phyloP scores from a whole-genome alignment of 345 rosid genomes.

The Pseudoturritis turrita region DNA sequence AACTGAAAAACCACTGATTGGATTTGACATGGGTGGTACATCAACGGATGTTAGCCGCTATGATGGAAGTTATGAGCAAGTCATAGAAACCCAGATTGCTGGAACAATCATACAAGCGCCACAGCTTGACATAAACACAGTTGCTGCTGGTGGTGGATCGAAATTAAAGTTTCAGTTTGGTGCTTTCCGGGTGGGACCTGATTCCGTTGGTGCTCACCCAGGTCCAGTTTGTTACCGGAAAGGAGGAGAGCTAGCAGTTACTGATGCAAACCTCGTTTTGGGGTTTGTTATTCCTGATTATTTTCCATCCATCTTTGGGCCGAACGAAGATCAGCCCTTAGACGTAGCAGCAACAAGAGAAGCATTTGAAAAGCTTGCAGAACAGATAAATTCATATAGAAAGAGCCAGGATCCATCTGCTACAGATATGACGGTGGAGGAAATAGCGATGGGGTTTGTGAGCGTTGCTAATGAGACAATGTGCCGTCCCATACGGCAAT shows the following conservation, averaged over 20 bases:
- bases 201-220: slow-evolving; percentile 97
- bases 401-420: slow-evolving; percentile 68
- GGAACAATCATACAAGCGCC: slow-evolving; percentile 97
- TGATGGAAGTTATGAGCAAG: slow-evolving; percentile 96
- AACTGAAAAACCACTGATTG: slow-evolving; percentile 90
- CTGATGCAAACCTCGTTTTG: slow-evolving; percentile 87
- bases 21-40: slow-evolving; percentile 99
- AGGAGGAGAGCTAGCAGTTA: slow-evolving; percentile 90
- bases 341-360: slow-evolving; percentile 68
- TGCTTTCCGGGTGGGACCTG: slow-evolving; percentile 91
- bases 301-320: slow-evolving; percentile 94
- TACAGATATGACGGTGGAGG: slow-evolving; percentile 83
- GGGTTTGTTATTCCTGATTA: slow-evolving; percentile 91
- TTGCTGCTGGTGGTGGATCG: slow-evolving; percentile 99
- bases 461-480: slow-evolving; percentile 96
- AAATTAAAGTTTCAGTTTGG: slow-evolving; percentile 89
- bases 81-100: slow-evolving; percentile 96
- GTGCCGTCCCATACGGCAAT: slow-evolving; percentile 93
- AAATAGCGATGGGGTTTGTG: slow-evolving; percentile 84
- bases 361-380: slow-evolving; percentile 73
- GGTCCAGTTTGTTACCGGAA: slow-evolving; percentile 96
- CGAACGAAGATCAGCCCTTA: slow-evolving; percentile 74
- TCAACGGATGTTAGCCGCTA: slow-evolving; percentile 97
- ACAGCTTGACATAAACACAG: slow-evolving; percentile 94
- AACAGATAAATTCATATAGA: slow-evolving; percentile 69